phyloP scores from a whole-genome alignment of 257 asterid genomes.

The Primulina huaijiensis region DNA sequence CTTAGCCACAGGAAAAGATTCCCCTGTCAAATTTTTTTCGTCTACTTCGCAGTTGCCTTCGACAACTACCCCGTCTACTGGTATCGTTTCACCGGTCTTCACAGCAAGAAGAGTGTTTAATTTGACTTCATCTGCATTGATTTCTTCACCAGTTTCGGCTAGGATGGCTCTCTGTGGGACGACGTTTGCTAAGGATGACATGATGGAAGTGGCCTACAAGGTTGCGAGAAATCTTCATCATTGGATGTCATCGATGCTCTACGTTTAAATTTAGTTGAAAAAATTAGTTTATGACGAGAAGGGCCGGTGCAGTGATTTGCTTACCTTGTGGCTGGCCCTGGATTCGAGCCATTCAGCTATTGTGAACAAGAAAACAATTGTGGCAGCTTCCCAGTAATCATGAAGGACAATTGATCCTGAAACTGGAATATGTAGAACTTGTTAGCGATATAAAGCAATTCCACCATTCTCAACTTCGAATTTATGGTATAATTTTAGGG shows the following conservation, averaged over 20 bases:
- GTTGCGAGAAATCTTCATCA: neutral
- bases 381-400: constrained; percentile 91
- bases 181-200: constrained; percentile 71
- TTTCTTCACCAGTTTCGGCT: constrained; percentile 73
- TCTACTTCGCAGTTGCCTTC: constrained; percentile 85
- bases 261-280: neutral
- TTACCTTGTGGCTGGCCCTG: constrained; percentile 86
- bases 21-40: constrained; percentile 76
- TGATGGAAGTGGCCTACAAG: constrained; percentile 51
- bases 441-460: neutral
- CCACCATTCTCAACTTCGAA: neutral
- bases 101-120: constrained; percentile 64
- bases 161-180: constrained; percentile 73
- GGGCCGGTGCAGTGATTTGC: neutral
- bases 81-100: constrained; percentile 74
- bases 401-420: constrained; percentile 65
- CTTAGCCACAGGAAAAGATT: constrained; percentile 81
- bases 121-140: constrained; percentile 63
- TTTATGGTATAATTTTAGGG: neutral
- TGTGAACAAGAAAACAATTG: constrained; percentile 76
- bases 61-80: constrained; percentile 74
- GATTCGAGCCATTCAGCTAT: constrained; percentile 85
- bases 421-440: constrained; percentile 38
- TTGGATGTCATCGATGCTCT: too few species aligned
- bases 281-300: neutral